Evolutionary conservation across 768 basidiomycete genomes (phyloP).

Genomic region (Favolaschia claudopus): DNA sequence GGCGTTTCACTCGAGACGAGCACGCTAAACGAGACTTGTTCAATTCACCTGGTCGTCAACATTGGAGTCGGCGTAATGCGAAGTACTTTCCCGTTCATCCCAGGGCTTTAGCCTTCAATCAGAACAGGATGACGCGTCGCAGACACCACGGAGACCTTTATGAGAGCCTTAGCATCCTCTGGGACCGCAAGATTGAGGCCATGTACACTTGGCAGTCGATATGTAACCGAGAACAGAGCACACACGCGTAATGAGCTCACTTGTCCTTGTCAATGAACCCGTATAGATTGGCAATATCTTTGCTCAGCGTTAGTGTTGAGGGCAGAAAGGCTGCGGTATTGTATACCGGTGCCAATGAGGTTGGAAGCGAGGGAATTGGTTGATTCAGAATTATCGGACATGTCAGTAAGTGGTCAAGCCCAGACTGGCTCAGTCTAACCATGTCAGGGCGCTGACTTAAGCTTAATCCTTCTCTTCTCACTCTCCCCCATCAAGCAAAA

Average conservation of each 20-base stretch:
- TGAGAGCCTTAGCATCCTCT: constrained; percentile 76
- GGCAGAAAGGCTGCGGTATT: background rate
- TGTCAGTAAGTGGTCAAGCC: constrained; percentile 13
- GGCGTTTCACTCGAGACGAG: constrained; percentile 6
- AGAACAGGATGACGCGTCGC: background rate
- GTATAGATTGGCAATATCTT: constrained; percentile 63
- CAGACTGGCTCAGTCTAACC: background rate
- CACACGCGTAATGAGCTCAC: constrained; percentile 47
- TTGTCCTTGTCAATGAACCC: constrained; percentile 70
- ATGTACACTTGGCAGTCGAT: constrained; percentile 64
- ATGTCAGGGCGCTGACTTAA: too few relatives aligned
- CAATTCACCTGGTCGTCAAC: constrained; percentile 86
- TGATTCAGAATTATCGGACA: constrained; percentile 35
- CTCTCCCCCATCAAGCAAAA: background rate
- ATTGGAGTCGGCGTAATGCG: constrained; percentile 73
- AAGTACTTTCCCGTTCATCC: constrained; percentile 76
- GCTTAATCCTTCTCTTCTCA: too few relatives aligned
- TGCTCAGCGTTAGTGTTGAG: background rate
- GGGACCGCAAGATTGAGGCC: constrained; percentile 84
- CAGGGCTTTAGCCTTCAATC: constrained; percentile 54
- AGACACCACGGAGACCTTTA: constrained; percentile 50
- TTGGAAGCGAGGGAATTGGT: constrained; percentile 53
- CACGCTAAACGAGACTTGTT: background rate
- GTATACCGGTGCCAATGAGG: constrained; percentile 44
- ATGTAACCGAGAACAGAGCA: constrained; percentile 26